Evolutionary conservation across 305 asterid genomes (phyloP), one percentile per base, ranked within the genome.

Genomic region (Stenogyne calaminthoides): DNA sequence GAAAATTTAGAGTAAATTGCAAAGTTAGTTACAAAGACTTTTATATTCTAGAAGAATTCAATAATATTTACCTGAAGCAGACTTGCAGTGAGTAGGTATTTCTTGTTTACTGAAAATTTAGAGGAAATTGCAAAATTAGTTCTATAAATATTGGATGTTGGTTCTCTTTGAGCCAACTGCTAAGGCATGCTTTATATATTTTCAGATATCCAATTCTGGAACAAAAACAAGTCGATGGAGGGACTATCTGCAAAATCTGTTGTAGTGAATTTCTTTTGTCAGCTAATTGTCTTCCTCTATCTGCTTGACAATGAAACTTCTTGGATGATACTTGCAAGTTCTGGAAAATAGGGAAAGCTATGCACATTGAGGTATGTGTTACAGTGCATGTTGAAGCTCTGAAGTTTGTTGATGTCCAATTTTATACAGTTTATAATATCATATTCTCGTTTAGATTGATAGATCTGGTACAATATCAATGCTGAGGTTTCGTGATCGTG

Each of bases 341-440:
- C 99, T 77, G 99, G 99, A 98, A 98, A 95, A 95, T 86, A 66
- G 99, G 98, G 82, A 95, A 95, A 83, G 99, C 99, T 60, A 95
- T 95, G 99, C 98, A 90, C 82, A 84, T 92, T 78, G 99, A 95
- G 97, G 98, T 94, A 82, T 76, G 78, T 34, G 54, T 69, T 27
- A 27, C 32, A 27, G 32, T 27, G 11, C 56, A 32, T n/a, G 20
- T 56, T 65, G 51, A 70, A 67, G 71, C 39, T 74, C 69, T 12
- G 54, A 64, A 49, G 63, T 63, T 70, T 8, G 5, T 59, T 32
- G 27, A 64, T 47, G 52, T 78, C 39, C 64, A 74, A 25, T 64
- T 73, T 15, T 39, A 47, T 57, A 56, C 27, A 52, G 16, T 34
- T 20, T 39, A 15, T 59, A n/a, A 69, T 39, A 16, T 64, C 62